A percentile compares a stretch with the other conserved stretches of the same genome.
These are phyloP conservation scores for Leccinum pachyderme DNA, from an alignment of 1,284 basidiomycete genomes.

Conservation along the genomic window DNA sequence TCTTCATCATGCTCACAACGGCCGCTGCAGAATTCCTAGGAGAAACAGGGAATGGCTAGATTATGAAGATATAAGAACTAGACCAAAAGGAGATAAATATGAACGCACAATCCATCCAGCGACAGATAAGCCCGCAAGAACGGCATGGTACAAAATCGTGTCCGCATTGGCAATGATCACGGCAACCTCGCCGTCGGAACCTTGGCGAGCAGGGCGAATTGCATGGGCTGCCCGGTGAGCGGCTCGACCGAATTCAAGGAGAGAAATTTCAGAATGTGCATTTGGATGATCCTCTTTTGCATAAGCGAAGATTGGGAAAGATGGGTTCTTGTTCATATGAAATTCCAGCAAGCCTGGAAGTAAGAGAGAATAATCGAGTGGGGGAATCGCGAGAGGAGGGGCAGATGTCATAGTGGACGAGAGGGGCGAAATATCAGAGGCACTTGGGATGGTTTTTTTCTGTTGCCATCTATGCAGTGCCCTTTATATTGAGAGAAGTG, in stretches of 20 bases:
- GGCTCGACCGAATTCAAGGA: slow-evolving; percentile 34
- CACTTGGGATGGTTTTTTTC: background rate
- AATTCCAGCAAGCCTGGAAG: slow-evolving; percentile 29
- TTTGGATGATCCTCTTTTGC: slow-evolving; percentile 12
- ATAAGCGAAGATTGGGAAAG: slow-evolving; percentile 24
- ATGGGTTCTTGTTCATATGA: slow-evolving; percentile 29
- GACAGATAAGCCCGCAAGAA: slow-evolving; percentile 27
- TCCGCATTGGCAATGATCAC: slow-evolving; percentile 37
- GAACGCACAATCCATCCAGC: slow-evolving; percentile 31
- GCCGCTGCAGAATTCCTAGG: slow-evolving; percentile 34
- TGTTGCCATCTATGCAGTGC: background rate
- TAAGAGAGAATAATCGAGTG: slow-evolving; percentile 24
- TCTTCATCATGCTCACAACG: slow-evolving; percentile 31
- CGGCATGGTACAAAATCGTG: slow-evolving; percentile 35
- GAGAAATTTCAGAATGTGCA: slow-evolving; percentile 19
- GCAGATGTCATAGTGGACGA: background rate
- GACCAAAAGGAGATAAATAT: background rate
- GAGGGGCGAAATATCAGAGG: background rate
- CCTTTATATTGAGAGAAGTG: background rate
- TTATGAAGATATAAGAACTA: background rate
- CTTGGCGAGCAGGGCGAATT: slow-evolving; percentile 22
- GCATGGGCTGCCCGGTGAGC: slow-evolving; percentile 32
- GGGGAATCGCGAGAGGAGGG: slow-evolving; percentile 14
- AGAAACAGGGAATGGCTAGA: slow-evolving; percentile 37
- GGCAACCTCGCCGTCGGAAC: slow-evolving; percentile 29